Conservation (phyloP, 805 yeast species). For the Cyberlindnera maclurae region DNA sequence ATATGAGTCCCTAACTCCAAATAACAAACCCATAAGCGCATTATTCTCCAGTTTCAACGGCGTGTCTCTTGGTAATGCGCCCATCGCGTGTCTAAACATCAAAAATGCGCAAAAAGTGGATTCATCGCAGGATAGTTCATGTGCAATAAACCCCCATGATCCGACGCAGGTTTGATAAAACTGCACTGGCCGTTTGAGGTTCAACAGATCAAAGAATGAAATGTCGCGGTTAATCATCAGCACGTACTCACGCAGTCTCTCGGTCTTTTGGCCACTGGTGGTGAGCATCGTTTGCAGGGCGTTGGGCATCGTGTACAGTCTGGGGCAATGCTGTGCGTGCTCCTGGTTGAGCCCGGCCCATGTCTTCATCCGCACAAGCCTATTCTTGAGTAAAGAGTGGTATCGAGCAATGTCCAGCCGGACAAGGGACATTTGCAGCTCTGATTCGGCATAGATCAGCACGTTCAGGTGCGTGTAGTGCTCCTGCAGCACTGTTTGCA, state of each 20-base stretch:
- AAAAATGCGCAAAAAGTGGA: conserved; percentile 50
- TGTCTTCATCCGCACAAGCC: conserved; percentile 31
- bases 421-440: conserved; percentile 12
- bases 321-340: conserved; percentile 15
- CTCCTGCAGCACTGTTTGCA: conserved; percentile 8
- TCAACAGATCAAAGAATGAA: conserved; percentile 21
- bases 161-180: conserved; percentile 36
- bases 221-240: conserved; percentile 23
- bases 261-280: conserved; percentile 9
- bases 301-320: conserved; percentile 30
- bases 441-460: conserved; percentile 12
- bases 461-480: conserved; percentile 22
- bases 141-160: conserved; percentile 68
- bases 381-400: conserved; percentile 18
- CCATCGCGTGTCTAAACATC: conserved; percentile 42
- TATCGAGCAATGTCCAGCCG: conserved; percentile 16
- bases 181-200: conserved; percentile 19
- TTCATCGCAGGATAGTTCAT: conserved; percentile 57
- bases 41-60: conserved; percentile 28
- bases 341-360: conserved; percentile 34
- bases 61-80: conserved; percentile 13
- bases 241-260: conserved; percentile 13
- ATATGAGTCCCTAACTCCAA: conserved; percentile 70
- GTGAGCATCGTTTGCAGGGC: conserved; percentile 22
- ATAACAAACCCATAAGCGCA: conserved; percentile 50